Base-by-base conservation (phyloP, 257 asterid genomes). In the Mentha longifolia region DNA sequence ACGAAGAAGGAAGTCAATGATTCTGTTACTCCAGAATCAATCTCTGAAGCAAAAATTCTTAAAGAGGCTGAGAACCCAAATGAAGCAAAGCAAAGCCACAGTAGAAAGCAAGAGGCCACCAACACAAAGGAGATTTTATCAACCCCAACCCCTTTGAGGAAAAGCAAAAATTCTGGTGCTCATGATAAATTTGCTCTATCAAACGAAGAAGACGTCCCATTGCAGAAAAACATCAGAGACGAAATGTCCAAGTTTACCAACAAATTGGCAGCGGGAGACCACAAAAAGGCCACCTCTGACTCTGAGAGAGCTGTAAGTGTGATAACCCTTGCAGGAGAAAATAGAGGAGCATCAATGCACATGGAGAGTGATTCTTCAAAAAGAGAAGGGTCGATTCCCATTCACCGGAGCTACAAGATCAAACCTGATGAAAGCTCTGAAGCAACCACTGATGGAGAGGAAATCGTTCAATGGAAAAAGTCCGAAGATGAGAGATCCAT, bases 291-390 rank as follows among this genome's bases (percentile, higher is more conserved):
- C 75, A 31, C 30, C n/a, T n/a, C n/a, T n/a, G n/a, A n/a, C 19
- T 68, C 79, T 31, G 90, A 83, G 55, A 80, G 58, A 62, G 79
- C 81, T 8, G 81, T 81, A 46, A 84, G 86, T 35, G 90, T 92
- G 33, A 82, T 95, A 71, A 95, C 96, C 37, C 92, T 95, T 61
- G 92, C 96, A 14, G 99, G 98, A 51, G 98, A 95, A 66, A 95
- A 92, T 46, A 81, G 90, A 76, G 99, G 99, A 31, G 96, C 98
- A 16, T 79, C 89, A 3, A 85, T 95, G 97, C 93, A 89, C 37
- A 75, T 88, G 66, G 92, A 96, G 65, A 63, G 89, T 6, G 83
- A 78, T 20, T 72, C 91, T 41, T 74, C 87, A 9, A 76, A 62
- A 33, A 65, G 37, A 75, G 89, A 79, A 56, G 76, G 68, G 37